Evolutionary conservation across 768 basidiomycete genomes (phyloP).

Genomic region (Leccinum uliginosum): DNA sequence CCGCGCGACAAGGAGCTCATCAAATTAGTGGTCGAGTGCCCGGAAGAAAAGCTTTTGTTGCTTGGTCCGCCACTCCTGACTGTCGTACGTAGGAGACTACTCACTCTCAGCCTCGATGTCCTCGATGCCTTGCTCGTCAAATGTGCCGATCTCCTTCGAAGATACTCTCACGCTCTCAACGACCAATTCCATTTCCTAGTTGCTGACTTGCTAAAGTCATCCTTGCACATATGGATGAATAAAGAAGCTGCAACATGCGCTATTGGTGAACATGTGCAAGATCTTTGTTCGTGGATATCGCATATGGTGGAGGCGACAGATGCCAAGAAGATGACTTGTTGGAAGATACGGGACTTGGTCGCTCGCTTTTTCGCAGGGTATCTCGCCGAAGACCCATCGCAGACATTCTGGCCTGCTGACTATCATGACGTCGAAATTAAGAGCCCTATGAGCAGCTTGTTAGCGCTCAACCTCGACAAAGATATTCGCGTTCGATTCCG

Average conservation of each 20-base stretch:
- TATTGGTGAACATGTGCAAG: slow-evolving; percentile 41
- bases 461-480: slow-evolving; percentile 53
- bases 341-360: slow-evolving; percentile 64
- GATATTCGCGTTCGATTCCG: slow-evolving; percentile 87
- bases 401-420: slow-evolving; percentile 42
- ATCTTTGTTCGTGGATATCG: slow-evolving; percentile 55
- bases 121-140: slow-evolving; percentile 52
- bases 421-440: slow-evolving; percentile 26
- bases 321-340: slow-evolving; percentile 43
- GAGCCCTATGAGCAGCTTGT: slow-evolving; percentile 46
- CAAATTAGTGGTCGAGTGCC: slow-evolving; percentile 46
- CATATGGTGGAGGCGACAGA: slow-evolving; percentile 35
- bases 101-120: slow-evolving; percentile 48
- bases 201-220: slow-evolving; percentile 61
- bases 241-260: slow-evolving; percentile 29
- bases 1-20: slow-evolving; percentile 60
- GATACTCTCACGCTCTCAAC: slow-evolving; percentile 53
- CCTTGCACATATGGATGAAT: slow-evolving; percentile 55
- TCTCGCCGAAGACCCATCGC: slow-evolving; percentile 52
- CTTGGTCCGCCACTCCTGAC: slow-evolving; percentile 54
- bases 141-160: slow-evolving; percentile 46
- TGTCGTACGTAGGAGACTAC: slow-evolving; percentile 49
- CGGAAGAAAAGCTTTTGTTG: slow-evolving; percentile 52
- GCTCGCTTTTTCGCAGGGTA: slow-evolving; percentile 65
- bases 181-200: slow-evolving; percentile 50